Evolutionary conservation across 768 basidiomycete species (phyloP), one percentile per base, ranked within the genome.

Genomic region (Psilocybe subaeruginosa): DNA sequence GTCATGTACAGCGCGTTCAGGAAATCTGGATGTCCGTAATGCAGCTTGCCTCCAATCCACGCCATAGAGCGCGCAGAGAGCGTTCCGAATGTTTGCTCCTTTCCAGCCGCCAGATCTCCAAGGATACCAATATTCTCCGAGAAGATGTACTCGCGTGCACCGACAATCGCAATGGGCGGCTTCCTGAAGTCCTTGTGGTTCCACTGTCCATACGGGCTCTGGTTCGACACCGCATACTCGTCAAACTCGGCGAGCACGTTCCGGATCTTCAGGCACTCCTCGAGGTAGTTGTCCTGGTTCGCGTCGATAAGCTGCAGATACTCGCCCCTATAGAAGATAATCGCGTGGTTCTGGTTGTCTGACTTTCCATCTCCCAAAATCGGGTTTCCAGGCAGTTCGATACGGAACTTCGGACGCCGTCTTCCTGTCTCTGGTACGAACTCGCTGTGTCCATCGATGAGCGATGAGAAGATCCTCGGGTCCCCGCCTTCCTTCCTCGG

Each of bases 1-100:
- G 85, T 94, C 97, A 99, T 99, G 81, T 93, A 99, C 57, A 97
- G 77, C 45, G 89, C 97, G 73, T 98, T 97, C 66, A 99, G 82
- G 88, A 99, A 98, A 85, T 99, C 97, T 9, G 97, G 97, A 75
- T 99, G 97, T 66, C 97, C 97, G 72, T 99, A 99, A 74, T 99
- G 97, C 61, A 99, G 84, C 74, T 99, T 99, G 53, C 97, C 97
- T 41, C 97, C 97, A 64, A 99, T 93, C 92, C 94, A 98, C 0
- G 97, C 93, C 81, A 97, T 89, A 1, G 93, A 90, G 52, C 97
- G 88, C 11, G 96, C 97, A n/a, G 94, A 86, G 64, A 99, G 87
- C 0, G 97, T 99, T 73, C 97, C 97, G 74, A 99, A 99, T 41
- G 97, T 99, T 76, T 99, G 97, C 76, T 99, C 97, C 82, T 99